Evolutionary conservation across 495 filamentous ascomycete species (phyloP), one percentile per base, ranked within the genome.

Genomic region (Rhypophila decipiens): DNA sequence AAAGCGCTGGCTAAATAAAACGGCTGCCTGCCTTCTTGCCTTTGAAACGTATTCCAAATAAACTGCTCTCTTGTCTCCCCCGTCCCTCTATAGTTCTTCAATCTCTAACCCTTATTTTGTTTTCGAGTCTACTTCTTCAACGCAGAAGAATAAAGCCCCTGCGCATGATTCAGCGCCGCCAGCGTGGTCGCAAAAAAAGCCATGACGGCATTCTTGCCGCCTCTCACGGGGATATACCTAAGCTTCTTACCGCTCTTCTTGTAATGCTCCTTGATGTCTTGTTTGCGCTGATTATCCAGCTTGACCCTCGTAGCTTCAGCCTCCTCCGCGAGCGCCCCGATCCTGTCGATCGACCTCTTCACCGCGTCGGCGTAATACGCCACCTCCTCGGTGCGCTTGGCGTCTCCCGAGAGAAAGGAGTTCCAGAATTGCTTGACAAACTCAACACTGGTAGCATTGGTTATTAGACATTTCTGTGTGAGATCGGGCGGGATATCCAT

Each of bases 381-480:
- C 1, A 94, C 73, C 59, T 96, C 90, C 19, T 70, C 68, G 0
- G 85, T 82, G n/a, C 85, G 81, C 36, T 83, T 79, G 7, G 52
- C 11, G 36, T 93, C 85, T 2, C 87, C 88, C 0, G 90, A 95
- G 7, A 91, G 70, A 57, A 93, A 96, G 3, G 87, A 79, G 29
- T 78, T 71, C 90, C 90, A 97, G 72, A 96, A 98, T 60, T 97
- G 90, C 52, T 87, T 84, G n/a, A 98, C 69, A 58, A 97, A 97
- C 53, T 97, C 94, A 7, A 83, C 86, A 1, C 89, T 88, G 0
- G 93, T 96, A 34, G 90, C 88, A 60, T 97, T 89, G 15, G 90
- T 95, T 19, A 95, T 76, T 21, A 77, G 80, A 33, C 95, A 75
- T 3, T 82, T 79, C 46, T 94, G 84, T 34, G 87, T 84, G 4